Base-by-base conservation (phyloP, 768 basidiomycete species). In the Agaricus sinodeliciosus region DNA sequence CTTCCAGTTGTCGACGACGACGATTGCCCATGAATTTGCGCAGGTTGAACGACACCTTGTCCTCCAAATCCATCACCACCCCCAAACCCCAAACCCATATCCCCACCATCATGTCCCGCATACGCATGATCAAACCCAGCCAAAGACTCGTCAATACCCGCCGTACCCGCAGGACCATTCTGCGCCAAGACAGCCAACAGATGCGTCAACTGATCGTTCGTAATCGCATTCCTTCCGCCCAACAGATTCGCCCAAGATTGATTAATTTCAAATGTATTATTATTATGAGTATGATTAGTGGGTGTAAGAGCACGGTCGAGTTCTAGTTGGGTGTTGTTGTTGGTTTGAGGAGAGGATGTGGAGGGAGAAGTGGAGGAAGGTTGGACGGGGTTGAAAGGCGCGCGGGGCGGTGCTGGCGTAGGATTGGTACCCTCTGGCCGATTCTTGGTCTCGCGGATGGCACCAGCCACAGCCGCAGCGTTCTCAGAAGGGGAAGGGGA, bases 181-280 rank as follows among this genome's bases (percentile, higher is more conserved):
- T 73, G 71, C 9, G 69, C 54, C 8, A 83, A 68, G 0, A 76
- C 71, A 0, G 71, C 67, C 15, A 84, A 67, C 7, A 87, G 67
- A 49, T 79, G 81, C 0, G 78, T 72, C 22, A 85, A 68, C 52
- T 78, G 77, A 43, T 78, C 48, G 9, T 15, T 37, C 72, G 34
- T 84, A 67, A 7, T 79, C 69, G 9, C 71, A 63, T 31, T 31
- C 31, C 31, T 31, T 2, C 31, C 31, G 3, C 31, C 31, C 7
- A 31, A 11, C 8, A 8, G 2, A 5, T 31, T 31, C 6, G 31
- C 7, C 31, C 31, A 31, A 11, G 31, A 11, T 31, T 31, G 31
- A 31, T 56, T 81, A 78, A 37, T 82, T 68, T 15, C 75, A 71
- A 6, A 67, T 65, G 53, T 79, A 72, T 40, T 74, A 74, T 52